Conservation (phyloP, 2,329 filamentous ascomycete genomes). For the Colletotrichum endophyticum region DNA sequence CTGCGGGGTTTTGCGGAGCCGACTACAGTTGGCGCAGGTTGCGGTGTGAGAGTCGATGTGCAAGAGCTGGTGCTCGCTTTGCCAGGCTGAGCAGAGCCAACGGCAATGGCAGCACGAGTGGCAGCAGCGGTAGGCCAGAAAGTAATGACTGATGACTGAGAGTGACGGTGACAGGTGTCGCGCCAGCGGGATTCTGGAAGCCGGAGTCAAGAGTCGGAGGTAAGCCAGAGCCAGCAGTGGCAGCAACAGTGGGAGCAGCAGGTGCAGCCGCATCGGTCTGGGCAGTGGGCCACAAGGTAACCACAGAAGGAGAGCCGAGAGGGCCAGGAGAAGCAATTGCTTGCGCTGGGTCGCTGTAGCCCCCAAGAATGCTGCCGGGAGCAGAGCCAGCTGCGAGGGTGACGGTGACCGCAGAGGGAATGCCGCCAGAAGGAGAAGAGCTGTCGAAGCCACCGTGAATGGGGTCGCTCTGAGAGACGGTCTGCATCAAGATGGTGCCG, state of each 20-base stretch:
- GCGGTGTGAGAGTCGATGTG: background rate
- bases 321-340: background rate
- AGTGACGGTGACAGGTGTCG: background rate
- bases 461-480: too few species aligned
- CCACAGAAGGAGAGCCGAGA: background rate
- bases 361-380: background rate
- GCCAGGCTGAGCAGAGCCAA: background rate
- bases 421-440: too few species aligned
- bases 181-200: background rate
- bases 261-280: background rate
- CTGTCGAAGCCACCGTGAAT: too few species aligned
- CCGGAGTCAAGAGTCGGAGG: background rate
- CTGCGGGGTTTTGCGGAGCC: background rate
- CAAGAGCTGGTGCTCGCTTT: background rate
- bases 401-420: background rate
- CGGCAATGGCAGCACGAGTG: background rate
- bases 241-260: background rate
- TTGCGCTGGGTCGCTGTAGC: background rate
- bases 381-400: background rate
- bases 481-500: background rate
- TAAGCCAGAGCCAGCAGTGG: background rate
- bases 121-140: background rate
- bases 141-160: background rate
- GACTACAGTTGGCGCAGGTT: background rate
- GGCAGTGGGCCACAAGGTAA: conserved; percentile 3